These are phyloP conservation scores for Erythrophleum fordii DNA, from an alignment of 306 rosid genomes.

Conservation along the genomic window DNA sequence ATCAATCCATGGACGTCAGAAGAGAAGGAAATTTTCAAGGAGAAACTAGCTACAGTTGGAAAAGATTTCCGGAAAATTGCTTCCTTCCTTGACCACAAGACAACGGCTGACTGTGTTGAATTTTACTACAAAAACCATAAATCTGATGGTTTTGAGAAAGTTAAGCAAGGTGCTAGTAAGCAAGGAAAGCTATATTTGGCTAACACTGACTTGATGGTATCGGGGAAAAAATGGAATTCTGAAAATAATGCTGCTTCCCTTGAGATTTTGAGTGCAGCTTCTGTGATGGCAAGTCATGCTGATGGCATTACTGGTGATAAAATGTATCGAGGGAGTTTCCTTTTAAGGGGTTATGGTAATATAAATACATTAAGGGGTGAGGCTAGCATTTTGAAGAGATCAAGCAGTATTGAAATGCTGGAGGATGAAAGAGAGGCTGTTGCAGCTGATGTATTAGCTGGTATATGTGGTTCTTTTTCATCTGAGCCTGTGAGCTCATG, in stretches of 20 bases:
- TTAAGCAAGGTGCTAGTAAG: constrained; percentile 60
- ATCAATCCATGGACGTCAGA: constrained; percentile 85
- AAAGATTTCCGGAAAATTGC: constrained; percentile 84
- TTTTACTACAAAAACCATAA: constrained; percentile 92
- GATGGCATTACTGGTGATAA: constrained; percentile 52
- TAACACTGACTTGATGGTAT: constrained; percentile 53
- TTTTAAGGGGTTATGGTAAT: constrained; percentile 54
- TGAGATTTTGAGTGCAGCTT: constrained; percentile 82
- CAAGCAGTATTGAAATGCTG: constrained; percentile 54
- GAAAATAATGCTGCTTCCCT: constrained; percentile 72
- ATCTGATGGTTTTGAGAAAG: constrained; percentile 69
- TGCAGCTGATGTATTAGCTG: constrained; percentile 95
- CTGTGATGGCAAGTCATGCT: constrained; percentile 64
- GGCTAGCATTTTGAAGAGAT: constrained; percentile 45
- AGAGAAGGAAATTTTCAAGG: constrained; percentile 68
- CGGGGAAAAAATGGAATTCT: constrained; percentile 78
- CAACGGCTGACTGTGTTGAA: constrained; percentile 91
- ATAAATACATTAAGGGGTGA: constrained; percentile 46
- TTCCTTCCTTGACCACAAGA: constrained; percentile 81
- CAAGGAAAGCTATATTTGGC: constrained; percentile 55
- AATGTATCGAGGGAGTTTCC: constrained; percentile 48
- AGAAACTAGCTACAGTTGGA: constrained; percentile 63
- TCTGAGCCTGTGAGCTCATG: constrained; percentile 85
- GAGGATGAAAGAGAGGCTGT: constrained; percentile 78
- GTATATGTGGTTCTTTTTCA: constrained; percentile 77